Conservation (phyloP, 768 basidiomycete species). For the Suillus plorans region DNA sequence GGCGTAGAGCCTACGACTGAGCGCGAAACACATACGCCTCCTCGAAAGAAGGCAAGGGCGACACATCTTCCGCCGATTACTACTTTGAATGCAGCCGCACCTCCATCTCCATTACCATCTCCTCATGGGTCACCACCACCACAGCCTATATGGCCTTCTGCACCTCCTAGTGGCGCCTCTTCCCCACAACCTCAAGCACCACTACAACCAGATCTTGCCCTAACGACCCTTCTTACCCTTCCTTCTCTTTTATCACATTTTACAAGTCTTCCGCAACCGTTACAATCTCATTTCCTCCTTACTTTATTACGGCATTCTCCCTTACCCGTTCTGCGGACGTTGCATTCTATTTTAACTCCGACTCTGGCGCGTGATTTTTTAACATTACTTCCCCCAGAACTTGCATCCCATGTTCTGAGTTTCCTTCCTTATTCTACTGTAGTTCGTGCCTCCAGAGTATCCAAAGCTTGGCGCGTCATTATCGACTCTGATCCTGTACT, state of each 20-base stretch:
- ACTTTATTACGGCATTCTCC: conserved; percentile 91
- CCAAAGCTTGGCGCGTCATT: conserved; percentile 85
- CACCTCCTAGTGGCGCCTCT: conserved; percentile 75
- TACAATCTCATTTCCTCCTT: conserved; percentile 93
- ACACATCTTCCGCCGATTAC: conserved; percentile 58
- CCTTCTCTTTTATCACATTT: conserved; percentile 84
- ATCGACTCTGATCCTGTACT: conserved; percentile 89
- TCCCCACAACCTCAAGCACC: conserved; percentile 71
- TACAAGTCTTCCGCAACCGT: conserved; percentile 68
- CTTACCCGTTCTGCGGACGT: conserved; percentile 84
- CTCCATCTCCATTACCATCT: conserved; percentile 82
- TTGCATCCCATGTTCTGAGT: conserved; percentile 85
- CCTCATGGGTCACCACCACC: conserved; percentile 83
- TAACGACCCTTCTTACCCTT: conserved; percentile 84
- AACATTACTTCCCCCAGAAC: conserved; percentile 86
- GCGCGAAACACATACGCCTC: conserved; percentile 47
- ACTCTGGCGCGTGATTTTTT: conserved; percentile 95
- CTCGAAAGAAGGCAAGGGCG: conserved; percentile 76
- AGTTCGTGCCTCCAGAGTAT: conserved; percentile 85
- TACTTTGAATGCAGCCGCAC: conserved; percentile 72
- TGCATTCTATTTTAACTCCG: conserved; percentile 86
- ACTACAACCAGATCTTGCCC: conserved; percentile 75
- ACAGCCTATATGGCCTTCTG: conserved; percentile 75
- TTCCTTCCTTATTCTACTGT: conserved; percentile 82
- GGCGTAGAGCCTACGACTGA: conserved; percentile 62